Evolutionary conservation across 345 rosid genomes (phyloP).

Genomic region (Ceriops tagal): DNA sequence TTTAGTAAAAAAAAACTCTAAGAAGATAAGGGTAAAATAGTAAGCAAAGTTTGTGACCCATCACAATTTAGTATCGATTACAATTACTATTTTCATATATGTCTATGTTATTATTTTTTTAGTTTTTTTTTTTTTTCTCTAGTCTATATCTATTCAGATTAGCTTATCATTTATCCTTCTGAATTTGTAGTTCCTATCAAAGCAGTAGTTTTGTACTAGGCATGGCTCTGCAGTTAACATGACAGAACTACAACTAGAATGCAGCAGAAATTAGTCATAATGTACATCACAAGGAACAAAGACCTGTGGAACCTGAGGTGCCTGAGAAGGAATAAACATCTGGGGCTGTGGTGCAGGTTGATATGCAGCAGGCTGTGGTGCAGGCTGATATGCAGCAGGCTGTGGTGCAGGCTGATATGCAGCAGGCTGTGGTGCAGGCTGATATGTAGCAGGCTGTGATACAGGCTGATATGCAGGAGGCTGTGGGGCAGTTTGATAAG

Average conservation of each 20-base stretch:
- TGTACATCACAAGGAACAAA: constrained; percentile 1
- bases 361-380: constrained; percentile 6
- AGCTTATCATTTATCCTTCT: too few relatives aligned
- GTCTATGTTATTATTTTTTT: too few relatives aligned
- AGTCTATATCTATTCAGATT: too few relatives aligned
- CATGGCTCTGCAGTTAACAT: not conserved
- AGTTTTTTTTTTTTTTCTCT: too few relatives aligned
- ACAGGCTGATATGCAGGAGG: constrained; percentile 10
- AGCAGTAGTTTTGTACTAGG: not conserved
- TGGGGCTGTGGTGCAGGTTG: constrained; percentile 18
- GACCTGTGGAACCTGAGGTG: constrained; percentile 53
- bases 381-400: constrained; percentile 2
- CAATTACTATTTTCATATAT: too few relatives aligned
- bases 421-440: not conserved
- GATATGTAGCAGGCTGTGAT: constrained; percentile 1
- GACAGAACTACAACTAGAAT: not conserved
- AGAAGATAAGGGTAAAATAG: too few relatives aligned
- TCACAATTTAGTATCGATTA: too few relatives aligned
- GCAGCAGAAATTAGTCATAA: not conserved
- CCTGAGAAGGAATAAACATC: constrained; percentile 8
- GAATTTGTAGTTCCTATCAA: not conserved
- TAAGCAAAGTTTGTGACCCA: too few relatives aligned
- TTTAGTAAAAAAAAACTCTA: too few relatives aligned
- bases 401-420: constrained; percentile 11
- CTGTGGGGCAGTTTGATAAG: not conserved